phyloP scores from a whole-genome alignment of 345 rosid species.

The Limnanthes douglasii region DNA sequence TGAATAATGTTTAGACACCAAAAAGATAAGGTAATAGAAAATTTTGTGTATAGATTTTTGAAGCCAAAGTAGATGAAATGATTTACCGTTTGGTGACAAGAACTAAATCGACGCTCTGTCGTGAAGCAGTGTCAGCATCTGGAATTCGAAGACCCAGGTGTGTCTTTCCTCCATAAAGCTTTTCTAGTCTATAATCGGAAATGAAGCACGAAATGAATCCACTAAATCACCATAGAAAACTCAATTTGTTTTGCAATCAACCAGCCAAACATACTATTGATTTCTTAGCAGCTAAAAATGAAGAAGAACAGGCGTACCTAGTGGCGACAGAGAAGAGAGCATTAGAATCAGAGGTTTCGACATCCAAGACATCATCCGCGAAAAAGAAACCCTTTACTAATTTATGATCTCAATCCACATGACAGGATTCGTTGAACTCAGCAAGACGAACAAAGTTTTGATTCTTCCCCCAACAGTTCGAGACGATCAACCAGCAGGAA shows the following conservation, averaged over 20 bases:
- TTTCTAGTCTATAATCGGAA: conserved; percentile 58
- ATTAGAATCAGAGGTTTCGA: conserved; percentile 41
- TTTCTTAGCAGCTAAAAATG: no score
- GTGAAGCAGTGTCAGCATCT: conserved; percentile 67
- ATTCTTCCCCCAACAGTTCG: no score
- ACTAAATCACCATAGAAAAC: no score
- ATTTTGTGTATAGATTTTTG: no score
- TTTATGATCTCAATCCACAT: conserved; percentile 78
- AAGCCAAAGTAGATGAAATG: neutral
- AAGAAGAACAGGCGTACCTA: conserved; percentile 22
- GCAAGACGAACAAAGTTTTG: no score
- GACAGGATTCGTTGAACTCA: no score
- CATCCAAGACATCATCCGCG: conserved; percentile 37
- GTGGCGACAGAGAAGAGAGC: conserved; percentile 66
- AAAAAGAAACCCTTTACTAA: conserved; percentile 32
- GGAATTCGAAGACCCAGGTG: conserved; percentile 87
- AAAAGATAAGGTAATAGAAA: no score
- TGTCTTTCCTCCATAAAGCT: conserved; percentile 72
- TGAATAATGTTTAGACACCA: no score
- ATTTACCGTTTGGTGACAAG: conserved; percentile 54
- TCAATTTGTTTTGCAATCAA: no score
- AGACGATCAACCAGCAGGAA: no score
- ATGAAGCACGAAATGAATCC: no score
- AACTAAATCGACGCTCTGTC: conserved; percentile 55
- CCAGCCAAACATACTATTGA: no score